phyloP scores from a whole-genome alignment of 768 basidiomycete species.

The Exsudoporus frostii region DNA sequence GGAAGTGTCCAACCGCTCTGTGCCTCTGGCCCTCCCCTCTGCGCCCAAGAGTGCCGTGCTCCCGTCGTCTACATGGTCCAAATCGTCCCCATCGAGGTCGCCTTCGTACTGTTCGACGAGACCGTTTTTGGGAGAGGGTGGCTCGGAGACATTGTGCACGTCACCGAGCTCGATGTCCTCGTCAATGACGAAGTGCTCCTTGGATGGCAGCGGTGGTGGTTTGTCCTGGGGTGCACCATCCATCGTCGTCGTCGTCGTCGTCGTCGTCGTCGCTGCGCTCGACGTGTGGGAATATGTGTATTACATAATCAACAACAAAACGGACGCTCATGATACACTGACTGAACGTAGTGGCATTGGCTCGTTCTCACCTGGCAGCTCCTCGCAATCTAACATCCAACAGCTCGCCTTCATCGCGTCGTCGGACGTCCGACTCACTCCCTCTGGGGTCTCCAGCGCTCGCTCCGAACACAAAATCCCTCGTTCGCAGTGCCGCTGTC shows the following conservation, averaged over 20 bases:
- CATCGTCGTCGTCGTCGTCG: conserved; percentile 4
- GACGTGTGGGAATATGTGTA: conserved; percentile 19
- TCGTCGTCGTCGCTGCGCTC: conserved; percentile 7
- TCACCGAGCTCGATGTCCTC: conserved; percentile 34
- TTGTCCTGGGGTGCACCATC: conserved; percentile 2
- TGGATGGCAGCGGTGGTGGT: neutral
- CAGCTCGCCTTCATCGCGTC: conserved; percentile 15
- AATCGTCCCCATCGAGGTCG: conserved; percentile 24
- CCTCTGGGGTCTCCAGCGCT: conserved; percentile 7
- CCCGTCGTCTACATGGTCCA: conserved; percentile 34
- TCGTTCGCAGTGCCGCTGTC: conserved; percentile 10
- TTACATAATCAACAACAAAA: conserved; percentile 32
- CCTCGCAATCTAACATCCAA: conserved; percentile 16
- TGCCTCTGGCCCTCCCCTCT: conserved; percentile 27
- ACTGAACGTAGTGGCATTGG: conserved; percentile 22
- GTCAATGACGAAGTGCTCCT: neutral
- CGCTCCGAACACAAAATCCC: conserved; percentile 9
- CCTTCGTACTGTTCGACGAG: conserved; percentile 26
- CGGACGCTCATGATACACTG: conserved; percentile 29
- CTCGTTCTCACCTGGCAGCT: conserved; percentile 24
- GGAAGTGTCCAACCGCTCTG: conserved; percentile 20
- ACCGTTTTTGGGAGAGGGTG: conserved; percentile 19
- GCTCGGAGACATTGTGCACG: conserved; percentile 27
- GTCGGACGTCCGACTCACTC: conserved; percentile 11
- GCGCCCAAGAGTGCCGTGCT: conserved; percentile 44